These are phyloP conservation scores for Zopfochytrium polystomum DNA, from an alignment of 371 early-diverging fungal species.

Conservation along the genomic window DNA sequence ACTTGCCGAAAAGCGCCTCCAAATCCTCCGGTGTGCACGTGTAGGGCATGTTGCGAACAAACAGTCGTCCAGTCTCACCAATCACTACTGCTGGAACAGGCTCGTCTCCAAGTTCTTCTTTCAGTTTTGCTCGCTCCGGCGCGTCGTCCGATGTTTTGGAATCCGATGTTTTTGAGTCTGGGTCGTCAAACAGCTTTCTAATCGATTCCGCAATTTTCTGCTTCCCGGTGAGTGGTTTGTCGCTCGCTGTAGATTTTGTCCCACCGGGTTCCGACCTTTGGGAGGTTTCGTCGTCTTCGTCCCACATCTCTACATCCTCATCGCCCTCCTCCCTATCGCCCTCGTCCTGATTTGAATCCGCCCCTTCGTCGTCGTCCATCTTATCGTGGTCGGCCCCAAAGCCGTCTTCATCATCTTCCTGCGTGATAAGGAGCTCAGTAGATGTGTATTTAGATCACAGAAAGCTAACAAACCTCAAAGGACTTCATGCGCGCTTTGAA, in stretches of 20 bases:
- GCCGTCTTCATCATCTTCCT: constrained; percentile 27
- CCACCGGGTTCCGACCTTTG: too few species aligned
- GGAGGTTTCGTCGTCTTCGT: constrained; percentile 24
- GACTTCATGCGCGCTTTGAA: constrained; percentile 61
- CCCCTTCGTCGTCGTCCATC: constrained; percentile 17
- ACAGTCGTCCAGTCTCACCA: constrained; percentile 89
- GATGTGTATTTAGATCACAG: constrained; percentile 11
- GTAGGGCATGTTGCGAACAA: constrained; percentile 89
- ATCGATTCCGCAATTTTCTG: constrained; percentile 16
- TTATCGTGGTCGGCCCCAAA: neutral
- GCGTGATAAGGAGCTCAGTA: constrained; percentile 16
- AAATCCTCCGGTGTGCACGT: constrained; percentile 85
- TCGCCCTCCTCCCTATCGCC: constrained; percentile 27
- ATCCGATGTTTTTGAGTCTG: constrained; percentile 11
- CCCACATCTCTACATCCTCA: constrained; percentile 6
- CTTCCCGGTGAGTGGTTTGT: neutral
- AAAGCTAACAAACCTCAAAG: constrained; percentile 35
- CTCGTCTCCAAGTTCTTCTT: constrained; percentile 9
- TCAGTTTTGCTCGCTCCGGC: constrained; percentile 11
- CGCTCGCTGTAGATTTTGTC: too few species aligned
- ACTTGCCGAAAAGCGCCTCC: constrained; percentile 68
- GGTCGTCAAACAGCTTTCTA: constrained; percentile 14
- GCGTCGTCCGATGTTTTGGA: neutral
- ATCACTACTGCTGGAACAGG: constrained; percentile 59
- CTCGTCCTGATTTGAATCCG: constrained; percentile 5